phyloP scores from a whole-genome alignment of 352 stramenopile genomes.

The Halophytophthora batemanensis region DNA sequence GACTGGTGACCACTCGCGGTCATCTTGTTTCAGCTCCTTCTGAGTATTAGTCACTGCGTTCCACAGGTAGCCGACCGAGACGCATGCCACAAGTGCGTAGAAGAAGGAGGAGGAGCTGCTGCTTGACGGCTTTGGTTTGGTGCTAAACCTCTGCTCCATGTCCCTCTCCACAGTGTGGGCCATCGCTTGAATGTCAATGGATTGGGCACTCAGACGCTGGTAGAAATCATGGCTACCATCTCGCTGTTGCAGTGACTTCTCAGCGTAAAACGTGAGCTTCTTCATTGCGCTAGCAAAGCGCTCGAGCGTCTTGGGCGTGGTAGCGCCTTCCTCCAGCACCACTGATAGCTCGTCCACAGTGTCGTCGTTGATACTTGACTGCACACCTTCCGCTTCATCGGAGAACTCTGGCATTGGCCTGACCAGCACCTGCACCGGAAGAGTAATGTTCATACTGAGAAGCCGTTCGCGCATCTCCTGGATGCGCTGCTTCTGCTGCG shows the following conservation, averaged over 20 bases:
- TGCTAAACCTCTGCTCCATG: not conserved
- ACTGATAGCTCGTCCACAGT: not conserved
- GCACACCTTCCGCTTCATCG: constrained; percentile 3
- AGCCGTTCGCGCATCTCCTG: constrained; percentile 20
- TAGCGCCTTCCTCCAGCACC: not conserved
- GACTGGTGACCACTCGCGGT: constrained; percentile 34
- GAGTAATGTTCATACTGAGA: constrained; percentile 21
- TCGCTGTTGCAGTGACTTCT: constrained; percentile 8
- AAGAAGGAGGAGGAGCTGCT: constrained; percentile 27
- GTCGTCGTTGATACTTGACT: not conserved
- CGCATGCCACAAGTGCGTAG: constrained; percentile 25
- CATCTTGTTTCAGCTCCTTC: constrained; percentile 12
- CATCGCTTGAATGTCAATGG: constrained; percentile 2
- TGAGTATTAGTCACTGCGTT: constrained; percentile 11
- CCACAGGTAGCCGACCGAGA: constrained; percentile 33
- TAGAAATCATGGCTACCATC: constrained; percentile 3
- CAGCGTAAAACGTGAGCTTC: constrained; percentile 6
- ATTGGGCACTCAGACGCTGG: constrained; percentile 10
- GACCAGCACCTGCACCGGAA: constrained; percentile 21
- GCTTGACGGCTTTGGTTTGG: not conserved
- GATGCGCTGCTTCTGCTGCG: constrained; percentile 22
- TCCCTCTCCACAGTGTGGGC: constrained; percentile 2
- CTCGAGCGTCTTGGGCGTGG: not conserved
- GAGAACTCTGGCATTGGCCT: not conserved
- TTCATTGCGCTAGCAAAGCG: constrained; percentile 4